phyloP scores from a whole-genome alignment of 176 grass and related monocot species.

The Urochloa ruziziensis region DNA sequence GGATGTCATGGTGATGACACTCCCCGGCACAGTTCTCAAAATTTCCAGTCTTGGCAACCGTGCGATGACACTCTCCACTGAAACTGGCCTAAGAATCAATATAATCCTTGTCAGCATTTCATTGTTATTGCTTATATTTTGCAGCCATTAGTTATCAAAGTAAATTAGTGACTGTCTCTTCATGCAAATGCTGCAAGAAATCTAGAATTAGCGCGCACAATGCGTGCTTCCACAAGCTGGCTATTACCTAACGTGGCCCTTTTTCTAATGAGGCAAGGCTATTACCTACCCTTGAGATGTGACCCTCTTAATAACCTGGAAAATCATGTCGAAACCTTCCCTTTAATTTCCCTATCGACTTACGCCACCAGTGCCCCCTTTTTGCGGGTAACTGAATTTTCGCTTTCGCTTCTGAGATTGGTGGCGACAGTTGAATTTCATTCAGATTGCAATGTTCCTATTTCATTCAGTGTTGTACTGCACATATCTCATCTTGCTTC shows the following conservation, averaged over 20 bases:
- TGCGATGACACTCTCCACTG: too few relatives aligned
- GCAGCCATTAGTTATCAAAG: too few relatives aligned
- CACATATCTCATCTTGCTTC: constrained; percentile 1
- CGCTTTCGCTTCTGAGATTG: not conserved
- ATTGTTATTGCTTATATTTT: not conserved
- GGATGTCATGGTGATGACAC: too few relatives aligned
- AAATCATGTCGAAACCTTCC: constrained; percentile 19
- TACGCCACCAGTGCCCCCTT: constrained; percentile 20
- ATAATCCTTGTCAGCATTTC: not conserved
- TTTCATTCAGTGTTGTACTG: not conserved
- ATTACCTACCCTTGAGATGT: constrained; percentile 45
- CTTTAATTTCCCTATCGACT: constrained; percentile 29
- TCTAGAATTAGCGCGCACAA: not conserved
- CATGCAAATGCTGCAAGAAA: constrained; percentile 2
- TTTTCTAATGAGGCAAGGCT: constrained; percentile 23
- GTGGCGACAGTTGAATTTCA: not conserved
- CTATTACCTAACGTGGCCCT: constrained; percentile 13
- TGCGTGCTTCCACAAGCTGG: constrained; percentile 29
- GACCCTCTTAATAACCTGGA: constrained; percentile 45
- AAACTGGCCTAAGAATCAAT: too few relatives aligned
- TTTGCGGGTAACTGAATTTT: not conserved
- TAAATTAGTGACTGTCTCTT: not conserved
- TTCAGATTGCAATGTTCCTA: not conserved
- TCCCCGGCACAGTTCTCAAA: too few relatives aligned
- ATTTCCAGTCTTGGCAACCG: too few relatives aligned